phyloP scores from a whole-genome alignment of 2,329 filamentous ascomycete species.

The Fusarium austroafricanum region DNA sequence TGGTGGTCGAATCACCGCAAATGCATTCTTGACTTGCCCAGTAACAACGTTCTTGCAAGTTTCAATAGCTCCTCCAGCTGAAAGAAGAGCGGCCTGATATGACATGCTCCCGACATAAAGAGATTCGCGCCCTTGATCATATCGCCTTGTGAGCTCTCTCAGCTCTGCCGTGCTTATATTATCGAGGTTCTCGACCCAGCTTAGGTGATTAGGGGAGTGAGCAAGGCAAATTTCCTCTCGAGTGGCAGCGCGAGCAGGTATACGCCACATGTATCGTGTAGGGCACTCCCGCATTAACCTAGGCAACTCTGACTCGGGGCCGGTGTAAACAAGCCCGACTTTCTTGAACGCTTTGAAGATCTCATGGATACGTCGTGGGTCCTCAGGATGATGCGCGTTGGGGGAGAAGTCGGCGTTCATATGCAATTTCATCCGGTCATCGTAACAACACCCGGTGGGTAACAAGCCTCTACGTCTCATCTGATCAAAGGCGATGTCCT shows the following conservation, averaged over 20 bases:
- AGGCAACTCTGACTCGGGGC: slow-evolving; percentile 65
- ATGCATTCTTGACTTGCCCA: slow-evolving; percentile 89
- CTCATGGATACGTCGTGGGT: slow-evolving; percentile 89
- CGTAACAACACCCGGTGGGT: slow-evolving; percentile 86
- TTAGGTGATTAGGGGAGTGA: slow-evolving; percentile 80
- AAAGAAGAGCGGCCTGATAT: slow-evolving; percentile 82
- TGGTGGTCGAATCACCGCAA: slow-evolving; percentile 93
- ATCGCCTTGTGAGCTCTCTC: slow-evolving; percentile 70
- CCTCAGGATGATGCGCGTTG: slow-evolving; percentile 89
- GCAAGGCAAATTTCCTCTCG: slow-evolving; percentile 83
- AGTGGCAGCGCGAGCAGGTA: slow-evolving; percentile 81
- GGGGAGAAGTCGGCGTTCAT: slow-evolving; percentile 82
- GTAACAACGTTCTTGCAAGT: slow-evolving; percentile 91
- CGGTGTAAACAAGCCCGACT: slow-evolving; percentile 78
- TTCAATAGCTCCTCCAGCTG: slow-evolving; percentile 93
- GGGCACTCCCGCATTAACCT: slow-evolving; percentile 65
- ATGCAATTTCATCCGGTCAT: slow-evolving; percentile 95
- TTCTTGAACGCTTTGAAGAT: slow-evolving; percentile 92
- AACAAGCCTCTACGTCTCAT: slow-evolving; percentile 62
- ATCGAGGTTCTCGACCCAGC: slow-evolving; percentile 75
- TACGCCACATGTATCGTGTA: slow-evolving; percentile 77
- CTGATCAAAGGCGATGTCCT: slow-evolving; percentile 53
- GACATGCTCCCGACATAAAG: slow-evolving; percentile 87
- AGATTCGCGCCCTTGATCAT: slow-evolving; percentile 76
- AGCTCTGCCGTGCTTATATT: slow-evolving; percentile 71